Evolutionary conservation across 371 early-diverging fungal genomes (phyloP), one percentile per base, ranked within the genome.

Genomic region (Rhizopus sp.): DNA sequence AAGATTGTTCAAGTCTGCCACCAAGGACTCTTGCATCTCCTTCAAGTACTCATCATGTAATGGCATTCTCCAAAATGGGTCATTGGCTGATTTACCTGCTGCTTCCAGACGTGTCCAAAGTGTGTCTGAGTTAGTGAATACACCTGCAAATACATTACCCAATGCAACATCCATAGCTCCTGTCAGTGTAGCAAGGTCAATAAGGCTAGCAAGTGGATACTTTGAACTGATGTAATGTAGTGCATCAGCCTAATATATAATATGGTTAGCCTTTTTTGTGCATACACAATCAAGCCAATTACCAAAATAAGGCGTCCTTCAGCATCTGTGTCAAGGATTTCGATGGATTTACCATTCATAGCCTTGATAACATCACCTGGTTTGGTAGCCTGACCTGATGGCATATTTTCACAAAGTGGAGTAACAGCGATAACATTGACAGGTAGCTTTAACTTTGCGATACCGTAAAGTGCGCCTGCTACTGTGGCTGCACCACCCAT

Each of bases 41-140:
- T 84, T 75, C 62, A 83, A 64, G 70, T 94, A 95, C 15, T 69
- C 78, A 33, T 83, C 80, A 68, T 93, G 83, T 51, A 98, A 73
- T 5, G 98, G 99, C 96, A 98, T 97, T 41, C 96, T 81, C 99
- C 99, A 99, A 62, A 94, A 87, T 5, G 77, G 84, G 69, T 99
- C 99, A 37, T 89, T 83, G 1, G 87, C 70, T 9, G 66, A 50
- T 13, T 81, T 62, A 1, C 92, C 88, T 12, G 94, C 91, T 4
- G 50, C 48, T 13, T 84, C 63, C 13, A 99, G 75, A 31, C 78
- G 65, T 16, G 80, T 52, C 88, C 92, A 93, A 16, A 98, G 77
- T 4, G 65, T 64, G 47, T 92, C 84, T 51, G 85, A 83, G 55
- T 88, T 90, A 16, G 93, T 88, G 62, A 97, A 98, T 5, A 95